Conservation (phyloP, 306 rosid species). For the Cicer pinnatifidum region DNA sequence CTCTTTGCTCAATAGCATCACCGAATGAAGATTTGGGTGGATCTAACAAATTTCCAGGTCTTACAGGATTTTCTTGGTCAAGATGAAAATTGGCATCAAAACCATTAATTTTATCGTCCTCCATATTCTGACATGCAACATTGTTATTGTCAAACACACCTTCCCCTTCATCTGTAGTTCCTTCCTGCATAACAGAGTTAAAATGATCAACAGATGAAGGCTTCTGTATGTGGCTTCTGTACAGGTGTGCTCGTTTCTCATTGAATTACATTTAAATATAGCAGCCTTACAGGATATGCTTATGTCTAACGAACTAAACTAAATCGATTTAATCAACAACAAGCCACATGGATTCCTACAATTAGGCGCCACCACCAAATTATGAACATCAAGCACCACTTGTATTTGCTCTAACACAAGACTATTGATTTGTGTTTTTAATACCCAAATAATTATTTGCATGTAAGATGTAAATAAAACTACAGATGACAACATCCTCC, state of each 20-base stretch:
- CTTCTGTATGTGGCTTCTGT: slow-evolving; percentile 45
- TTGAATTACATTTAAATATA: slow-evolving; percentile 52
- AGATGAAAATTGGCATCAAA: slow-evolving; percentile 47
- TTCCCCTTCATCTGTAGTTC: slow-evolving; percentile 46
- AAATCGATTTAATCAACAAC: slow-evolving; percentile 23
- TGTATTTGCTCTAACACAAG: slow-evolving; percentile 19
- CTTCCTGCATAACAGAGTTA: slow-evolving; percentile 49
- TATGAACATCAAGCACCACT: slow-evolving; percentile 33
- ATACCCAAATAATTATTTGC: slow-evolving; percentile 28
- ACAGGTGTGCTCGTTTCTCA: slow-evolving; percentile 49
- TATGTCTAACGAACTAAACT: slow-evolving; percentile 26
- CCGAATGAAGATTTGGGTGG: slow-evolving; percentile 46
- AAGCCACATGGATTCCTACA: slow-evolving; percentile 17
- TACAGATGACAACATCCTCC: slow-evolving; percentile 22
- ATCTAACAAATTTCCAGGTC: slow-evolving; percentile 45
- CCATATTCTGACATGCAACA: slow-evolving; percentile 45
- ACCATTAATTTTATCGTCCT: slow-evolving; percentile 46
- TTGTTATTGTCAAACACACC: slow-evolving; percentile 43
- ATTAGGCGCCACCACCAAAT: slow-evolving; percentile 12
- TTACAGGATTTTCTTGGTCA: slow-evolving; percentile 49
- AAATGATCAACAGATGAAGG: slow-evolving; percentile 48
- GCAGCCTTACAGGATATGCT: slow-evolving; percentile 23
- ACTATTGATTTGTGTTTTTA: slow-evolving; percentile 16
- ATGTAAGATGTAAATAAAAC: slow-evolving; percentile 16
- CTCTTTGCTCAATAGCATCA: slow-evolving; percentile 57